Evolutionary conservation across 1,284 basidiomycete species (phyloP), one percentile per base, ranked within the genome.

Genomic region (Cystobasidium slooffiae): DNA sequence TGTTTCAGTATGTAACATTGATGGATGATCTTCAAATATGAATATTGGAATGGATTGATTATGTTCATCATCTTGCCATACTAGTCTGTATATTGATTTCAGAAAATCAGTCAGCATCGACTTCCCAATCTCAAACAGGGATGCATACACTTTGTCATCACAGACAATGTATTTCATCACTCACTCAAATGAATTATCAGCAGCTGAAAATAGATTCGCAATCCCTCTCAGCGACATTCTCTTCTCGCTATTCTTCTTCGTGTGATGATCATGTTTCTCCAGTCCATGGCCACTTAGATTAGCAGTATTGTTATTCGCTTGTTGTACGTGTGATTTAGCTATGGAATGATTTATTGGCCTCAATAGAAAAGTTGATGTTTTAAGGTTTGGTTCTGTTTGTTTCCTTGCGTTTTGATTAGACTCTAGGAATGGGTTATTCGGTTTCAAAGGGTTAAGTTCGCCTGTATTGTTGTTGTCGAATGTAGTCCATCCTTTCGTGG

Each of bases 21-120:
- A 73, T 20, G 70, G 70, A 51, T 73, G 70, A 46, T 73, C 70
- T 66, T 73, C 70, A 39, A 52, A 73, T 43, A 47, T 16, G 1
- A 58, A 24, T 16, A 73, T 66, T 46, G 62, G 62, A 20, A 18
- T 41, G 0, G 53, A 16, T 9, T 7, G 44, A 10, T n/a, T 52
- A 16, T 18, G n/a, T 43, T 65, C 63, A 14, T 73, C 49, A 59
- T 52, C 24, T 22, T 46, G 9, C 62, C 62, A 58, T 63, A 62
- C 31, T n/a, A 64, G 16, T 41, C 58, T 52, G 20, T 49, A 20
- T 22, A 58, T 14, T 58, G 6, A 10, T 7, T 51, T 39, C 7
- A 43, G 18, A 24, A 12, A 6, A n/a, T n/a, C n/a, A n/a, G n/a
- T n/a, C n/a, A n/a, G n/a, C n/a, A n/a, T n/a, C n/a, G n/a, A n/a